phyloP scores from a whole-genome alignment of 2,329 filamentous ascomycete genomes.

The Dactylonectria estremocensis region DNA sequence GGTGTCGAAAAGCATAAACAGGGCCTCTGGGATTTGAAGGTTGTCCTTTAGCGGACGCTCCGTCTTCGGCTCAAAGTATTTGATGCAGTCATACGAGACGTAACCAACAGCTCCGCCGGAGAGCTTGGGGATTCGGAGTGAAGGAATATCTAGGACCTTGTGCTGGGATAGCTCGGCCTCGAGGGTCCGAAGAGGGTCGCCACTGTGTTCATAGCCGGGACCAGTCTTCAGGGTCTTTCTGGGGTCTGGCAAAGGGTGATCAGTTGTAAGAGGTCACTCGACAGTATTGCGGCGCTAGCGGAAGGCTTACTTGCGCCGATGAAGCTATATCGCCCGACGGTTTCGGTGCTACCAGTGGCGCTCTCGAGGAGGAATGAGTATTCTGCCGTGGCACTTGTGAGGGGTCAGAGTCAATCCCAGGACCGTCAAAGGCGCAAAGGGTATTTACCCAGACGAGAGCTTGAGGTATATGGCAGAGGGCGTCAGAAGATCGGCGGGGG shows the following conservation, averaged over 20 bases:
- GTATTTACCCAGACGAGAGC: constrained; percentile 61
- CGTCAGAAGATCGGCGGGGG: constrained; percentile 93
- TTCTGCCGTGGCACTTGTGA: constrained; percentile 66
- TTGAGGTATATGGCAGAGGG: constrained; percentile 97
- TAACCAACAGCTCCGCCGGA: constrained; percentile 96
- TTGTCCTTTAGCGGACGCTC: constrained; percentile 89
- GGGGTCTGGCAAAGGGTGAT: constrained; percentile 62
- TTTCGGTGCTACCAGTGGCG: constrained; percentile 84
- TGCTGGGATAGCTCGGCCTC: constrained; percentile 85
- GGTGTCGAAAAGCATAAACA: constrained; percentile 98
- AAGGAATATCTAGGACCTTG: constrained; percentile 87
- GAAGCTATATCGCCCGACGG: constrained; percentile 95
- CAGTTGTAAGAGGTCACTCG: constrained; percentile 17
- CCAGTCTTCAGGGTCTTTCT: constrained; percentile 90
- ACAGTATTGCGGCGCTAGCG: background rate
- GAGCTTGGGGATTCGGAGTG: constrained; percentile 85
- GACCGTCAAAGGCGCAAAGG: constrained; percentile 3
- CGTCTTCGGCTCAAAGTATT: constrained; percentile 99
- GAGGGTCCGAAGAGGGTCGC: constrained; percentile 87
- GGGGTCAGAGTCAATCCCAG: constrained; percentile 38
- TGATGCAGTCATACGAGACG: constrained; percentile 96
- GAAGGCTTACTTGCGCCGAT: constrained; percentile 74
- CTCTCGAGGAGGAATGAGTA: constrained; percentile 97
- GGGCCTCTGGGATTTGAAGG: constrained; percentile 88
- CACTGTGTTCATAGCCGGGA: constrained; percentile 85